Percentiles rank a stretch among this genome's conserved stretches.
Conservation (phyloP, 371 early-diverging fungal species). For the Saksenaea vasiformis region DNA sequence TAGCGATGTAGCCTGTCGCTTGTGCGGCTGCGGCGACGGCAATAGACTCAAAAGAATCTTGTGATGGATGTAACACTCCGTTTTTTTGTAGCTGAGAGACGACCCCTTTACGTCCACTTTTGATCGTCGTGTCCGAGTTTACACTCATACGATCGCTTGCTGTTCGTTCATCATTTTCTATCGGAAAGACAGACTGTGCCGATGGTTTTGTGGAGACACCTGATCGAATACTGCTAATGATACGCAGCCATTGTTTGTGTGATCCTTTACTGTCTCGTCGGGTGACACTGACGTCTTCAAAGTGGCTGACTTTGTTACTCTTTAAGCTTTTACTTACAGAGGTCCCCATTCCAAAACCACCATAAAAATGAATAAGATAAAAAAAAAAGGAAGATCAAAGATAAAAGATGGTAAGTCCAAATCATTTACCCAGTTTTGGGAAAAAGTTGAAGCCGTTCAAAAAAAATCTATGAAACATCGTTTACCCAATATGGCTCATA, state of each 20-base stretch:
- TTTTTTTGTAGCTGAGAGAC: background rate
- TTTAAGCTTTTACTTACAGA: background rate
- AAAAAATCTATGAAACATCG: too few species aligned
- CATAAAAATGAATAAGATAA: background rate
- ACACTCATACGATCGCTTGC: background rate
- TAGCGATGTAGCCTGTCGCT: background rate
- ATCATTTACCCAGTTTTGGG: background rate
- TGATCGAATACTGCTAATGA: slow-evolving; percentile 4
- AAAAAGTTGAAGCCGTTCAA: background rate
- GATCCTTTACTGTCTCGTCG: slow-evolving; percentile 2
- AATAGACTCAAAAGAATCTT: background rate
- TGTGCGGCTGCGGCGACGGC: background rate
- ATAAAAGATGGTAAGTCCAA: background rate
- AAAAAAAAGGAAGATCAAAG: background rate
- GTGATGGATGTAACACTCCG: background rate
- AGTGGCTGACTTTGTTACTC: background rate
- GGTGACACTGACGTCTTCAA: background rate
- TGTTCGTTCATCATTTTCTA: background rate
- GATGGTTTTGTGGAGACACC: slow-evolving; percentile 28
- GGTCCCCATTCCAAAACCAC: background rate
- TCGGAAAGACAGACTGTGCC: background rate
- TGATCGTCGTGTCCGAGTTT: background rate
- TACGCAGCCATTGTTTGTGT: background rate
- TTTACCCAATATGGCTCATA: too few species aligned
- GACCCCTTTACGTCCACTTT: background rate